Evolutionary conservation across 805 yeast species (phyloP), one percentile per base, ranked within the genome.

Genomic region (Yamadazyma tumulicola): DNA sequence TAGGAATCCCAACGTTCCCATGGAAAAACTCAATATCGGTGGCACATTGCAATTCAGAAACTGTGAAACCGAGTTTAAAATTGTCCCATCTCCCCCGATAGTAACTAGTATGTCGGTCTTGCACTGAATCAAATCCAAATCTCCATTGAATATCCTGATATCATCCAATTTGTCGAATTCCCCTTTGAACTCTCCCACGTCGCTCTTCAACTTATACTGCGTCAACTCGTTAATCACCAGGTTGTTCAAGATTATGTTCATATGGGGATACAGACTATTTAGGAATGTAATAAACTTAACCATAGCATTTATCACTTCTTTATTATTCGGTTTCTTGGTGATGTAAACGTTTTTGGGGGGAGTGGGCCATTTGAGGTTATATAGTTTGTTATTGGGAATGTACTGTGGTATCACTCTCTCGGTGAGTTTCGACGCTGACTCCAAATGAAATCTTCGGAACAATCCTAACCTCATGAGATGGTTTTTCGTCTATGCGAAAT

Each of bases 21-120:
- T 61, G 0, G 96, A 85, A 53, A 86, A 88, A 18, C 94, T 79
- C 32, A 89, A 60, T 0, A 89, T 85, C 0, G 97, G 97, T 1
- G 97, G 97, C 3, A 86, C 93, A 31, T 75, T 67, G 7, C 69
- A 69, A 50, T 78, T 76, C 35, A 81, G 77, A 52, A 89, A 89
- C 48, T 78, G 64, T 4, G 93, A 78, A 0, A 87, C 91, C 0
- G 91, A 95, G 35, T 89, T 74, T 28, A 89, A 58, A 36, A 87
- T 86, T 0, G 97, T 89, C 4, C 97, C 97, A 57, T 89, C 97
- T 13, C 97, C 97, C n/a, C 97, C 97, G 25, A 89, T 59, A 0
- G 96, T 84, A 6, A 89, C 88, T 24, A 89, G 62, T 27, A 89
- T 57, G 52, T 89, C 97, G 0, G 95, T 75, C 47, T 79, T 84